Conservation (phyloP, 768 basidiomycete genomes). For the Coprinopsis cinerea region DNA sequence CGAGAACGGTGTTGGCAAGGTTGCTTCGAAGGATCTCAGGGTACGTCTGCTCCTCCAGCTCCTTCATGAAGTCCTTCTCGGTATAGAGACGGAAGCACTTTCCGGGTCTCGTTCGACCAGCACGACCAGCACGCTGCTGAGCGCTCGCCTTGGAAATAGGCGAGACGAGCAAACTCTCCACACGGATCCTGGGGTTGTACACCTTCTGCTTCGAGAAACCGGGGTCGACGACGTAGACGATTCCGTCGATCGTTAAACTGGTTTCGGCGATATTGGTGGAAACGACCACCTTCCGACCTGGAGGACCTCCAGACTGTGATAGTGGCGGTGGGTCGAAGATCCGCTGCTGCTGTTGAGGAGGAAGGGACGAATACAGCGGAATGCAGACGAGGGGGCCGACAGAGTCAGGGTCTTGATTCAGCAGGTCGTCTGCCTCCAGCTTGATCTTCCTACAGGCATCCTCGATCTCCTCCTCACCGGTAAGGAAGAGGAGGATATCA, state of each 20-base stretch:
- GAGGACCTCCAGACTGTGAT: constrained; percentile 60
- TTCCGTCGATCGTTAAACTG: constrained; percentile 95
- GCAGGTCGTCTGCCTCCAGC: constrained; percentile 80
- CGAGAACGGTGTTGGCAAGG: constrained; percentile 87
- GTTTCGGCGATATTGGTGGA: constrained; percentile 99
- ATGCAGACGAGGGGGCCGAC: constrained; percentile 88
- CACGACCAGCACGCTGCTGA: constrained; percentile 93
- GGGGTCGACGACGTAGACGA: constrained; percentile 98
- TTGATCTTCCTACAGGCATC: constrained; percentile 93
- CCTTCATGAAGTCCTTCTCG: constrained; percentile 93
- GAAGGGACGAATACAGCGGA: constrained; percentile 92
- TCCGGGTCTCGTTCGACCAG: constrained; percentile 91
- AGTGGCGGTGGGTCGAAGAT: constrained; percentile 90
- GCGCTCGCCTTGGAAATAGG: constrained; percentile 97
- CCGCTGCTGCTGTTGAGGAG: constrained; percentile 90
- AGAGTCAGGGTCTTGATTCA: constrained; percentile 60
- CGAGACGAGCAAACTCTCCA: constrained; percentile 87
- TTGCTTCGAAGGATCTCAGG: constrained; percentile 95
- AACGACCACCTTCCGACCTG: constrained; percentile 89
- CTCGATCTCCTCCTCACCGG: constrained; percentile 98
- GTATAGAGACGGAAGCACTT: constrained; percentile 98
- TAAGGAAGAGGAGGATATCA: constrained; percentile 91
- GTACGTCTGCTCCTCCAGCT: constrained; percentile 95
- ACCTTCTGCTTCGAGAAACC: constrained; percentile 98
- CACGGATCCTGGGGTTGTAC: constrained; percentile 95